Percentiles rank a stretch among this genome's conserved stretches.
phyloP scores from a whole-genome alignment of 257 asterid species.

The Solanum chiquidenum region DNA sequence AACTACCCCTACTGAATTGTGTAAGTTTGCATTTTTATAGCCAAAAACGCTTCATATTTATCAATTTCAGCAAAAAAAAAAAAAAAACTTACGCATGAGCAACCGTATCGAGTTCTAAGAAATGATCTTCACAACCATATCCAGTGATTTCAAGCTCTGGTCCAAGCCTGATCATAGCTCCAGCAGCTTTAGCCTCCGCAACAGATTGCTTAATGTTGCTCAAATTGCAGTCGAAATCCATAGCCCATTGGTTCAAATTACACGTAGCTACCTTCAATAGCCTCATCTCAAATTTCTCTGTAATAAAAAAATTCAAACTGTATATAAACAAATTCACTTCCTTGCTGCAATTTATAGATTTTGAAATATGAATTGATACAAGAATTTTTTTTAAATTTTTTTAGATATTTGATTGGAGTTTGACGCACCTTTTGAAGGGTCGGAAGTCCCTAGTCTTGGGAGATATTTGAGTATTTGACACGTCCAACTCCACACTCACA shows the following conservation, averaged over 20 bases:
- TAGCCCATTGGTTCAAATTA: constrained; percentile 97
- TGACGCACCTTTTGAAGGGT: not conserved
- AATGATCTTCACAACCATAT: constrained; percentile 96
- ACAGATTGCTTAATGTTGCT: constrained; percentile 78
- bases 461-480: not conserved
- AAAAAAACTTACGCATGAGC: constrained; percentile 59
- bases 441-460: not conserved
- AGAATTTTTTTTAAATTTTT: not conserved
- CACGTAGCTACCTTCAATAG: constrained; percentile 85
- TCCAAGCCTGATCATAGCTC: constrained; percentile 85
- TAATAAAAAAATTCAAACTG: not conserved
- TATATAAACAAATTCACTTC: not conserved
- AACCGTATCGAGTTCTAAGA: constrained; percentile 84
- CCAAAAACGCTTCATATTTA: not conserved
- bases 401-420: not conserved
- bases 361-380: not conserved
- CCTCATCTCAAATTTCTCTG: constrained; percentile 45
- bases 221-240: constrained; percentile 92
- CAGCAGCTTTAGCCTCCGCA: constrained; percentile 67
- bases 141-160: constrained; percentile 99
- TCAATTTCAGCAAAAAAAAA: not conserved
- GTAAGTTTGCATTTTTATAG: not conserved
- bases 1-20: not conserved
- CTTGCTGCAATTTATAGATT: not conserved
- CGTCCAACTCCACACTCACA: not conserved